Evolutionary conservation across 345 rosid species (phyloP), one percentile per base, ranked within the genome.

Genomic region (Linum lewisii): DNA sequence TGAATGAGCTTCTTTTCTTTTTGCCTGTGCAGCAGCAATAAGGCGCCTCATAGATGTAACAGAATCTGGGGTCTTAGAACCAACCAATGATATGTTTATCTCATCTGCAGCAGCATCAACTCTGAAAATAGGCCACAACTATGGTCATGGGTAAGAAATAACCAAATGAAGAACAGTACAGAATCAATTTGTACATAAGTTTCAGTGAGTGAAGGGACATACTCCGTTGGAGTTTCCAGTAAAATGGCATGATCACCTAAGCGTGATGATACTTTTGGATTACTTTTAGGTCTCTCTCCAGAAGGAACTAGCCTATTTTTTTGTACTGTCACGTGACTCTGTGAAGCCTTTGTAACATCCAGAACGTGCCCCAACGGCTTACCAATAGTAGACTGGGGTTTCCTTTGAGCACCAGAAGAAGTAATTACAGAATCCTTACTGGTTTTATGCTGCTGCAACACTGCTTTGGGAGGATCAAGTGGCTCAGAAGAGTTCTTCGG

Each of bases 11-110:
- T 77, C 79, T 73, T 67, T 83, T 73, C 95, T 83, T 73, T 89
- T 93, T 51, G 86, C 97, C 70, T 84, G 97, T 67, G 97, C 97
- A 59, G 87, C 94, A 59, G 99, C 95, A 76, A 89, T 89, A 55
- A 93, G 92, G 80, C 78, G 69, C 77, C 85, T 87, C 91, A 93
- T 77, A 50, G 95, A 83, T 68, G 63, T 64, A 57, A 65, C 65
- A 63, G 95, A 78, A 71, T 86, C 93, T 38, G 80, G 72, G 61
- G 82, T 75, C 70, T 73, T 79, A 63, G 82, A 72, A 63, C 79
- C 79, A 15, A 60, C 54, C 73, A 76, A 65, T 16, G 68, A 72
- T 52, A 65, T 59, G 56, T 54, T 63, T 69, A 72, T 74, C 45
- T 73, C 81, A 69, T 76, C 82, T 58, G 71, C 63, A 64, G 63